Conservation (phyloP, 139 green algal species). For the Yamagishiella unicocca region DNA sequence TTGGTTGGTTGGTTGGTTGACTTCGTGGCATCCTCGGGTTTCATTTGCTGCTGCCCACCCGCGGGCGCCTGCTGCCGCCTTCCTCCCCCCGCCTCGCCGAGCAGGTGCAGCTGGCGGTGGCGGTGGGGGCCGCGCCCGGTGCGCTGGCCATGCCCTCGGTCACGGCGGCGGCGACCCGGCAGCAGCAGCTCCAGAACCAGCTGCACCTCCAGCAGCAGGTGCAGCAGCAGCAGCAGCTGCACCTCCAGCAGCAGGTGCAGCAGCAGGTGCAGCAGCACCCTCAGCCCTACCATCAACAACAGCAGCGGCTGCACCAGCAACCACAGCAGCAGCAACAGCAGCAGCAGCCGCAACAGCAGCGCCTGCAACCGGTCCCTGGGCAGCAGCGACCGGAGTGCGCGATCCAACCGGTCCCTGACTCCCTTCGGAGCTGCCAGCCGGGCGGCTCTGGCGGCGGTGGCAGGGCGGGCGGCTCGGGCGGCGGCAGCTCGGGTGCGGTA, state of each 20-base stretch:
- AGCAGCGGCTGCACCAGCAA: neutral
- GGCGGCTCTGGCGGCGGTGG: too few species aligned
- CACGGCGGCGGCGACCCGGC: too few species aligned
- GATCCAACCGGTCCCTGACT: too few species aligned
- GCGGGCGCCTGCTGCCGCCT: too few species aligned
- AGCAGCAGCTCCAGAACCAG: neutral
- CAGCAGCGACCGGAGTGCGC: too few species aligned
- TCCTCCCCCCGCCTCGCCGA: neutral
- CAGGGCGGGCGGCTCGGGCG: too few species aligned
- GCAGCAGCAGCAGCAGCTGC: neutral
- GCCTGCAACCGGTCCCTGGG: too few species aligned
- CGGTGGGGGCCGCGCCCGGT: neutral
- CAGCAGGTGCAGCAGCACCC: neutral
- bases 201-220: neutral
- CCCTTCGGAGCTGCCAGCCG: too few species aligned
- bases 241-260: neutral
- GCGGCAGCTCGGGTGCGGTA: too few species aligned
- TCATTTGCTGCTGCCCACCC: too few species aligned
- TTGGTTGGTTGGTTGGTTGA: too few species aligned
- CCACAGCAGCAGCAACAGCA: neutral
- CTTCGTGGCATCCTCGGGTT: too few species aligned
- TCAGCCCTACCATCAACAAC: neutral
- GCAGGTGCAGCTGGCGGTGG: conserved; percentile 12
- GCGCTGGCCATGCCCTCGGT: neutral
- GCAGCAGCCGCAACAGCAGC: neutral